phyloP scores from a whole-genome alignment of 2,329 filamentous ascomycete genomes.

The Cladosporium colombiae region DNA sequence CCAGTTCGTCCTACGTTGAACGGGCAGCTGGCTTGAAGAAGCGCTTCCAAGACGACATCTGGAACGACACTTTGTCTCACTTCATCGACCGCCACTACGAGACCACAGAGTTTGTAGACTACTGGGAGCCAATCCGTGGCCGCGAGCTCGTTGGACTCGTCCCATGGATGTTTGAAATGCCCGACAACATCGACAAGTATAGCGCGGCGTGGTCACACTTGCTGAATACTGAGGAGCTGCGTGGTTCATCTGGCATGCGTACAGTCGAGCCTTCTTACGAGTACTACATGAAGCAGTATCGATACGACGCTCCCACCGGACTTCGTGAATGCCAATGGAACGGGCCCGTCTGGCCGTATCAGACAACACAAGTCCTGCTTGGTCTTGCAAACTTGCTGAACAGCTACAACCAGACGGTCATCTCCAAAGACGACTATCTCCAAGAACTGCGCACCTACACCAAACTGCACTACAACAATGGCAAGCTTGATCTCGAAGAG shows the following conservation, averaged over 20 bases:
- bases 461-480: conserved; percentile 41
- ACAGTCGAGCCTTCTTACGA: conserved; percentile 48
- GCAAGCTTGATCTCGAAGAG: conserved; percentile 44
- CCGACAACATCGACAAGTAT: conserved; percentile 42
- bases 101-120: conserved; percentile 42
- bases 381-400: conserved; percentile 48
- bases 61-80: conserved; percentile 48
- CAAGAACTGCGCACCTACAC: conserved; percentile 43
- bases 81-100: conserved; percentile 48
- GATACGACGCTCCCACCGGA: conserved; percentile 39
- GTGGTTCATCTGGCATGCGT: conserved; percentile 41
- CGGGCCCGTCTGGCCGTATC: conserved; percentile 48
- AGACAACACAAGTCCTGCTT: conserved; percentile 44
- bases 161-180: conserved; percentile 47
- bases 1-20: conserved; percentile 25
- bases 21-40: conserved; percentile 40
- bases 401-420: conserved; percentile 39
- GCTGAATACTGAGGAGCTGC: conserved; percentile 38
- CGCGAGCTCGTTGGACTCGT: conserved; percentile 48
- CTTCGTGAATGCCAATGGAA: conserved; percentile 49
- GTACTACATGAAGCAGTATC: conserved; percentile 49
- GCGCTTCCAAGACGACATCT: conserved; percentile 43
- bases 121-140: conserved; percentile 45
- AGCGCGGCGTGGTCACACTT: conserved; percentile 43
- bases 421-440: conserved; percentile 40